Conservation (phyloP, 2,329 filamentous ascomycete species). For the Coniosporium tulheliwenetii region DNA sequence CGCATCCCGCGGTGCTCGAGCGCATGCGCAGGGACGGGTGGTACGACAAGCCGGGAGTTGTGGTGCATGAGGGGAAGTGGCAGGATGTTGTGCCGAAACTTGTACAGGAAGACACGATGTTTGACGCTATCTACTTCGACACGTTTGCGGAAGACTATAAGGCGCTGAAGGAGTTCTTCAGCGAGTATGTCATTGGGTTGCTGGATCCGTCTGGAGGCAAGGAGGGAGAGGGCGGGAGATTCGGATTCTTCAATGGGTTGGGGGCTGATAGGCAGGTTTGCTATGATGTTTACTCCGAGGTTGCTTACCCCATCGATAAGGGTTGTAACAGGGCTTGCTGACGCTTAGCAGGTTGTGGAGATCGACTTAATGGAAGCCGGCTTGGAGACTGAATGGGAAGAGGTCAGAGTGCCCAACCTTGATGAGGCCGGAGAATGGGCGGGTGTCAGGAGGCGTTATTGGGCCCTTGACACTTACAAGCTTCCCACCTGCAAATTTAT, state of each 20-base stretch:
- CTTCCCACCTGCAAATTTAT: conserved; percentile 63
- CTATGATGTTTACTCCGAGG: conserved; percentile 90
- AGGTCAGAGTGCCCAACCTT: conserved; percentile 57
- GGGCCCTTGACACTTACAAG: conserved; percentile 67
- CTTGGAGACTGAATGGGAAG: conserved; percentile 76
- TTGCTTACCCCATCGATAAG: conserved; percentile 4
- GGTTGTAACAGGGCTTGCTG: conserved; percentile 1
- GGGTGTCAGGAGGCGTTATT: conserved; percentile 77
- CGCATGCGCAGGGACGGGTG: conserved; percentile 30
- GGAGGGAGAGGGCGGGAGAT: conserved; percentile 31
- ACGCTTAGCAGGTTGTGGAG: conserved; percentile 45
- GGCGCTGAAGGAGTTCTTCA: conserved; percentile 75
- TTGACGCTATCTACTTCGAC: conserved; percentile 70
- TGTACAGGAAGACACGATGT: conserved; percentile 20
- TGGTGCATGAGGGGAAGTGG: conserved; percentile 32
- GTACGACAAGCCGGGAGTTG: conserved; percentile 32
- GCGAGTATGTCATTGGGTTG: conserved; percentile 67
- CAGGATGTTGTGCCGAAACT: conserved; percentile 31
- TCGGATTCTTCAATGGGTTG: conserved; percentile 57
- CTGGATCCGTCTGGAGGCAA: conserved; percentile 39
- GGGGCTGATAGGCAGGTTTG: conserved; percentile 85
- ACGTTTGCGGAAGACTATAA: conserved; percentile 92
- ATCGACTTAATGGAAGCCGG: conserved; percentile 82
- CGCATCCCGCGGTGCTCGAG: conserved; percentile 31
- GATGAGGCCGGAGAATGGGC: conserved; percentile 67